Base-by-base conservation (phyloP, 2,329 filamentous ascomycete genomes). In the Fusarium xylarioides region DNA sequence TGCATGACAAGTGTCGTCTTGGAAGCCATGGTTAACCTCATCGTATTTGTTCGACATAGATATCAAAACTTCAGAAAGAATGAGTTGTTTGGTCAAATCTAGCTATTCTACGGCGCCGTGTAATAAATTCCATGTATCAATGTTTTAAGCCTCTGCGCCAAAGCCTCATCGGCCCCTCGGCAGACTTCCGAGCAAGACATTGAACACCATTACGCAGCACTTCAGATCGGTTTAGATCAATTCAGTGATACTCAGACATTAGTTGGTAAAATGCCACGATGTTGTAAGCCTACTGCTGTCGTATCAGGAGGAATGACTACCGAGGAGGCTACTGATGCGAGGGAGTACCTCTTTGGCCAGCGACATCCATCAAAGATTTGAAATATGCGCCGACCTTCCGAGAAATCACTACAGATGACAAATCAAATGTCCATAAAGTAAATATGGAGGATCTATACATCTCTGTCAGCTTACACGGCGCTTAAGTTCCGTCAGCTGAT, bases 201-300 rank as follows among this genome's bases (percentile, higher is more conserved):
- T 15, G 7, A 37, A 30, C 23, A 58, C 15, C 18, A 34, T 10
- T 2, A 4, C 14, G 4, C 19, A 18, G 2, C 19, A 7, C 4
- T 11, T 26, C 16, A 32, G n/a, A 21, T 3, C 37, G 8, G 8
- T 16, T 8, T 16, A 32, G 16, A 11, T 9, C 1, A 19, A 3
- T 2, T 34, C 5, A 21, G 8, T 12, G 38, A 11, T 21, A 3
- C 1, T 32, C 1, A 2, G 7, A 21, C 0, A 16, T 21, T 9
- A 21, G 7, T 12, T 19, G 14, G 3, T 5, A 11, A 5, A 1
- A 16, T 1, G 7, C 0, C 2, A n/a, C 23, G 14, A 21, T 10
- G 5, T 1, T 1, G 7, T 18, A 7, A 9, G 2, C 2, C 5
- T 21, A 6, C 1, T 16, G 5, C 3, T 28, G 14, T 16, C 23